Conservation (phyloP, 768 basidiomycete species). For the Lanmaoa rubissima region DNA sequence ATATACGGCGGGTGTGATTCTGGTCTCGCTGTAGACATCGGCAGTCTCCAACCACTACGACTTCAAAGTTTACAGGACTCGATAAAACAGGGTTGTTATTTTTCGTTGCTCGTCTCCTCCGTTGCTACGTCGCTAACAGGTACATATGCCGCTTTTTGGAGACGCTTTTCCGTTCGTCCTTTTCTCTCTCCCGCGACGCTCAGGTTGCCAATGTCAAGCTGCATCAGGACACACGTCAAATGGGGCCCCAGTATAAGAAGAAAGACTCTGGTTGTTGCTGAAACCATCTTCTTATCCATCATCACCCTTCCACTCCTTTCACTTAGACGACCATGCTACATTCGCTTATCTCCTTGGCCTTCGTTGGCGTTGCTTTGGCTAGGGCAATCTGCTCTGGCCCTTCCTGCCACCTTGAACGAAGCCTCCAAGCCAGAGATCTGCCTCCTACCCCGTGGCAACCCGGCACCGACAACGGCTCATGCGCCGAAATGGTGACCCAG, state of each 20-base stretch:
- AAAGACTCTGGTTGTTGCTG: neutral
- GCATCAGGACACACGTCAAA: no score
- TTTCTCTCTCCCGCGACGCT: no score
- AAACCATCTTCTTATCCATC: no score
- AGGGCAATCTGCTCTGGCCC: constrained; percentile 8
- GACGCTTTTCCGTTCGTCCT: no score
- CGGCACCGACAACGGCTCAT: constrained; percentile 21
- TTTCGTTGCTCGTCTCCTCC: no score
- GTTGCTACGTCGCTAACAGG: no score
- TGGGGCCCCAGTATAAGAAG: neutral
- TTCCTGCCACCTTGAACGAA: constrained; percentile 15
- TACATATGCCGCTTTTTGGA: no score
- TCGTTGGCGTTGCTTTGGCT: constrained; percentile 7
- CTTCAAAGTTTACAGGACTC: no score
- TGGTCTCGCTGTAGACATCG: no score
- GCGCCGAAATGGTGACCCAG: constrained; percentile 13
- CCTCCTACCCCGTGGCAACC: constrained; percentile 22
- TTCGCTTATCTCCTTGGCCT: neutral
- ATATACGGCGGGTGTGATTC: no score
- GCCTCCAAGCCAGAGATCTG: neutral
- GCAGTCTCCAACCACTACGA: no score
- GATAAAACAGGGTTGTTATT: no score
- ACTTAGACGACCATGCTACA: neutral
- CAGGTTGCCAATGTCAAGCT: neutral
- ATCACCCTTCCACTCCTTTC: neutral